Conservation (phyloP, 768 basidiomycete genomes). For the Mycena rosella region DNA sequence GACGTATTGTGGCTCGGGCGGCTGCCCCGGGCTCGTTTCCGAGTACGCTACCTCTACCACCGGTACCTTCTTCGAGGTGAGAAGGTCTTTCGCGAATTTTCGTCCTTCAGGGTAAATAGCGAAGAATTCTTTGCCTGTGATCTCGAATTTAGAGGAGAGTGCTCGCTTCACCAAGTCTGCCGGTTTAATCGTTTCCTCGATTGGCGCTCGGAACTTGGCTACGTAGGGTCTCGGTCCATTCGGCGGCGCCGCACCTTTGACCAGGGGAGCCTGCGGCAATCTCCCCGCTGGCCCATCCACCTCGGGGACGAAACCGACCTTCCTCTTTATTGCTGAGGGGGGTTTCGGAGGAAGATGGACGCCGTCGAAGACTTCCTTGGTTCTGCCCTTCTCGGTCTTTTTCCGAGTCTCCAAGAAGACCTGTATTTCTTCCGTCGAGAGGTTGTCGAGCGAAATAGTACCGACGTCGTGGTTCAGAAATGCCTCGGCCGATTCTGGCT, state of each 20-base stretch:
- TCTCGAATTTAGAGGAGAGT: neutral
- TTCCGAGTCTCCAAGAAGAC: neutral
- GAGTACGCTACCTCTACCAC: neutral
- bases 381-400: neutral
- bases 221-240: no score
- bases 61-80: neutral
- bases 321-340: neutral
- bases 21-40: neutral
- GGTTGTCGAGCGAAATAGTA: neutral
- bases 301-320: neutral
- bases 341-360: neutral
- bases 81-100: neutral
- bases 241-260: no score
- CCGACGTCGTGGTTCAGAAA: neutral
- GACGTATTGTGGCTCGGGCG: neutral
- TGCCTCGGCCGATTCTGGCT: neutral
- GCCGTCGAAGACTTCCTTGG: neutral
- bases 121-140: neutral
- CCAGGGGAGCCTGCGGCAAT: no score
- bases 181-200: neutral
- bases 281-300: no score
- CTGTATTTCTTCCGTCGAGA: neutral
- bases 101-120: neutral
- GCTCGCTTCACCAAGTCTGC: neutral
- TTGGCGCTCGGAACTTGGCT: neutral